Base-by-base conservation (phyloP, 768 basidiomycete species). In the Boletus speciosus region DNA sequence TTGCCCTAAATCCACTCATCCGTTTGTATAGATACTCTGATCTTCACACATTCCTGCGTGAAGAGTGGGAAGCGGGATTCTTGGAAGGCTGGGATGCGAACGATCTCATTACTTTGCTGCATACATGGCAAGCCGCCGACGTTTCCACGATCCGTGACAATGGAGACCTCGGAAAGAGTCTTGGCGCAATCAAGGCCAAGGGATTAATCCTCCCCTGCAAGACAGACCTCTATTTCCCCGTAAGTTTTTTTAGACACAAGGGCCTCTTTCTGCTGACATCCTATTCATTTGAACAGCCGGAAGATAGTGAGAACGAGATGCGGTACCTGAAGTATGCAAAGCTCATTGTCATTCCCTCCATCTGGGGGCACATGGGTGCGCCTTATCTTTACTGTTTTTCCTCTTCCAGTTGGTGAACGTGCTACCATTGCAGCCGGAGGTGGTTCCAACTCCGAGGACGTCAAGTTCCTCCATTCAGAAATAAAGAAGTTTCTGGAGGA, bases 141-240 rank as follows among this genome's bases (percentile, higher is more conserved):
- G 66, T 81, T 21, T 80, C 81, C 7, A 63, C 61, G 21, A 64
- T 81, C 15, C 70, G 72, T 16, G 71, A 79, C 57, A 68, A 68
- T 0, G 78, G 77, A 15, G 69, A 80, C 58, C 68, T 81, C 27
- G 65, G 54, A 36, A 71, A 67, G 34, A 71, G 72, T 46, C 61
- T 83, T 51, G 57, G 63, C 2, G 63, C 61, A 16, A 79, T 82
- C 66, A 77, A 76, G 55, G 80, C 81, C 4, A 78, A 73, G 52
- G 81, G 80, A 4, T 58, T 83, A 40, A 76, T 83, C 44, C 81
- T 83, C 80, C 81, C 82, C 5, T 77, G 76, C 58, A 81, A 80
- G 69, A 82, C 79, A 1, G 82, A 83, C 56, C 63, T 84, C 37
- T 82, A 82, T 62, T 83, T 84, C 64, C 72, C 82, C 19, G 79